These are phyloP conservation scores for Glomus cerebriforme DNA, from an alignment of 192 early-diverging fungal genomes.

Conservation along the genomic window DNA sequence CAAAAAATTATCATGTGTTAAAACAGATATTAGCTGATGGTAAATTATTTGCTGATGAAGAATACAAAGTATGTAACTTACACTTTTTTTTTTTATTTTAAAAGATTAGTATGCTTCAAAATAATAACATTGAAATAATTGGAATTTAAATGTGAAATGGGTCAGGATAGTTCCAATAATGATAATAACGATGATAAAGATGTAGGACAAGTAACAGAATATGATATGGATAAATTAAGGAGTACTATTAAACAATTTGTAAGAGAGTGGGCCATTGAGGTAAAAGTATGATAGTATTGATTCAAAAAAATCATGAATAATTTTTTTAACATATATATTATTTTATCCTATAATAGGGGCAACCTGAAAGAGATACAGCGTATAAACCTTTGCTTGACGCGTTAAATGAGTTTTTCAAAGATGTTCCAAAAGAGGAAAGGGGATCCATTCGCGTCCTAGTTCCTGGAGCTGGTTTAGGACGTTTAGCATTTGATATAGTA, in stretches of 20 bases:
- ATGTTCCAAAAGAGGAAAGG: constrained; percentile 54
- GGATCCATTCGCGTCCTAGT: constrained; percentile 76
- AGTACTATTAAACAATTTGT: constrained; percentile 93
- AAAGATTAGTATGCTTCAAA: constrained; percentile 23
- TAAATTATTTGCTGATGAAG: constrained; percentile 47
- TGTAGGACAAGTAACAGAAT: constrained; percentile 44
- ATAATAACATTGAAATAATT: neutral
- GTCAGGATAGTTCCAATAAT: constrained; percentile 36
- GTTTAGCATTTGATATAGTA: constrained; percentile 92
- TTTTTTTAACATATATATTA: neutral
- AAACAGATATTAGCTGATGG: constrained; percentile 52
- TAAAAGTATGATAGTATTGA: constrained; percentile 37
- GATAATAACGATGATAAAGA: constrained; percentile 24
- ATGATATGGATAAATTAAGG: constrained; percentile 87
- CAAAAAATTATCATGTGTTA: constrained; percentile 59
- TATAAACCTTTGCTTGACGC: constrained; percentile 82
- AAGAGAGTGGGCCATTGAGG: constrained; percentile 89
- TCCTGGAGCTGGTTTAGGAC: constrained; percentile 95
- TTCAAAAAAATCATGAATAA: neutral
- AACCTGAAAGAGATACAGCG: constrained; percentile 71
- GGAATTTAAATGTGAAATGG: constrained; percentile 41
- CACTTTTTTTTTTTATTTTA: constrained; percentile 34
- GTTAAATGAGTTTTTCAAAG: constrained; percentile 60
- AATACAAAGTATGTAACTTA: constrained; percentile 8
- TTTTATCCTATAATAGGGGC: constrained; percentile 52